Evolutionary conservation across 164 flowering plant genomes (phyloP), one percentile per base, ranked within the genome.

Genomic region (Dillenia turbinata): DNA sequence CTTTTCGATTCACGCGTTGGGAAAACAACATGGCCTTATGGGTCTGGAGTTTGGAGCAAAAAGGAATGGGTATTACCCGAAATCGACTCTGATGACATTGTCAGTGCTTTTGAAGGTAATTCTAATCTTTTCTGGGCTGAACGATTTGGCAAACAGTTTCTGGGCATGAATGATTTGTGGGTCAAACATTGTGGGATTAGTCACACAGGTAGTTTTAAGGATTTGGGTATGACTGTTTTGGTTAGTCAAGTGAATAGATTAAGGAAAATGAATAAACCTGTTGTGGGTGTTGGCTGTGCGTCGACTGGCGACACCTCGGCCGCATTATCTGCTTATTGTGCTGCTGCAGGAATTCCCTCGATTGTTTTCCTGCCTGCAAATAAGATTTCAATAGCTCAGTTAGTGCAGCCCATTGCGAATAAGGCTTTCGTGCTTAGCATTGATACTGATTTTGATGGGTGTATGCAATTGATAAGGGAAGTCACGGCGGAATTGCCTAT

Each of bases 71-170:
- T 91, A 4, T 62, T 91, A 2, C 97, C 93, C 2, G 90, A 81
- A 71, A 91, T 91, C 52, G 89, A 84, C 54, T 13, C 71, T 22
- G 94, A 89, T 57, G 87, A 87, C 60, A 87, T 91, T 19, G 83
- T 91, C 3, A 71, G 80, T 22, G 88, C 87, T 1, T 91, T 89
- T 50, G 96, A 91, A 65, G 97, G 97, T 1, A 91, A 91, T 52
- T 85, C 96, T 1, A 91, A 91, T 54, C 79, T 89, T 0, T 91
- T 91, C 71, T 91, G 97, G 95, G 95, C 95, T 9, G 97, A 91
- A 77, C 73, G 91, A 14, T 91, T 61, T 51, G 96, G 97, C 22
- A 91, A 87, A 66, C 84, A 85, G 72, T 80, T 75, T 58, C 69
- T 89, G 43, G 86, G 85, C 52, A 91, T 91, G 97, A 78, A 76